phyloP scores from a whole-genome alignment of 306 rosid genomes.

The Corylus americana region DNA sequence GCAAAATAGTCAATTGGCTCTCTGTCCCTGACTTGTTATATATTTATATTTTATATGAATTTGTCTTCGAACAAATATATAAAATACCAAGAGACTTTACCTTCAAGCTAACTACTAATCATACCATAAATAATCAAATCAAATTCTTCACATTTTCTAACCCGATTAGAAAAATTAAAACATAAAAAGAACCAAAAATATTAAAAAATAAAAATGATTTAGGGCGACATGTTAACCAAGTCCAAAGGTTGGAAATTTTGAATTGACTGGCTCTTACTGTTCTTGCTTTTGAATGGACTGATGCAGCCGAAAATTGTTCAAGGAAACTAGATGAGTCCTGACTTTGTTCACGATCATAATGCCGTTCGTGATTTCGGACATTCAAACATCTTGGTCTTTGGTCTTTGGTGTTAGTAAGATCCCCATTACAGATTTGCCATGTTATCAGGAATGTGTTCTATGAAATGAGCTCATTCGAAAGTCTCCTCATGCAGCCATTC shows the following conservation, averaged over 20 bases:
- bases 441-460: background rate
- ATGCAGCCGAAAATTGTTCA: background rate
- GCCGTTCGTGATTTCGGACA: background rate
- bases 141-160: too few relatives aligned
- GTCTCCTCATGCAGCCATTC: too few relatives aligned
- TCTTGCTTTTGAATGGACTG: slow-evolving; percentile 26
- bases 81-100: too few relatives aligned
- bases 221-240: background rate
- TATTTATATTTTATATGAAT: too few relatives aligned
- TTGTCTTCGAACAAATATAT: too few relatives aligned
- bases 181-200: background rate
- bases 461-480: background rate
- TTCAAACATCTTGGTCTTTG: background rate
- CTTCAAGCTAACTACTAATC: too few relatives aligned
- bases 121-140: too few relatives aligned
- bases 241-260: slow-evolving; percentile 16
- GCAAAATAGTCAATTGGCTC: too few relatives aligned
- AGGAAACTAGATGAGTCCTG: slow-evolving; percentile 13
- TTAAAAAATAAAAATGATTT: background rate
- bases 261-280: slow-evolving; percentile 6
- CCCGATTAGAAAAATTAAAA: too few relatives aligned
- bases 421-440: background rate
- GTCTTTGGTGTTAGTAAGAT: background rate
- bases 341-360: background rate
- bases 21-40: too few relatives aligned